phyloP scores from a whole-genome alignment of 2,329 filamentous ascomycete species.

The Fusarium virguliforme region DNA sequence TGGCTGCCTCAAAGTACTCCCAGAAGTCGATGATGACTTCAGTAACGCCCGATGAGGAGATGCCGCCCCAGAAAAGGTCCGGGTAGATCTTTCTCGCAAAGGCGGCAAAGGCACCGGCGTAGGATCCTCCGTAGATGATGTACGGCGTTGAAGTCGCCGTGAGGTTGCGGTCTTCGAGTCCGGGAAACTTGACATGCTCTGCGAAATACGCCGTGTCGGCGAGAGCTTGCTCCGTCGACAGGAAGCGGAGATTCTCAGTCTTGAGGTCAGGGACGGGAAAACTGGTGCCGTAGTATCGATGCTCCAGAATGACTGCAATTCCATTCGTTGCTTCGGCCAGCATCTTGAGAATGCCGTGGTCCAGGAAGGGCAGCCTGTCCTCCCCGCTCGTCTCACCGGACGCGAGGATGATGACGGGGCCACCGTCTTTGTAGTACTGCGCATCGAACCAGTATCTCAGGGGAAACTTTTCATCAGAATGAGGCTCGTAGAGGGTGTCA shows the following conservation, averaged over 20 bases:
- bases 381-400: conserved; percentile 78
- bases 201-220: conserved; percentile 89
- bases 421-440: conserved; percentile 80
- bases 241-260: conserved; percentile 81
- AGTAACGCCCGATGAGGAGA: conserved; percentile 86
- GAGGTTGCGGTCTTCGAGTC: conserved; percentile 77
- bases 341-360: conserved; percentile 83
- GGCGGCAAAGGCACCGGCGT: conserved; percentile 85
- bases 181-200: conserved; percentile 78
- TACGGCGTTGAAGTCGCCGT: conserved; percentile 78
- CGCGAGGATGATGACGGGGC: conserved; percentile 84
- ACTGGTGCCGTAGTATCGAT: conserved; percentile 88
- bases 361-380: conserved; percentile 78
- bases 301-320: conserved; percentile 86
- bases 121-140: conserved; percentile 87
- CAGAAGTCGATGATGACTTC: conserved; percentile 85
- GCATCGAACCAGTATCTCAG: conserved; percentile 90
- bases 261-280: conserved; percentile 77
- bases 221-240: conserved; percentile 86
- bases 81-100: conserved; percentile 85
- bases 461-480: conserved; percentile 77
- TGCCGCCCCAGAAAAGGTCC: conserved; percentile 82
- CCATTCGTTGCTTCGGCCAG: conserved; percentile 81
- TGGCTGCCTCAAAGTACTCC: conserved; percentile 69
- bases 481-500: conserved; percentile 82